phyloP scores from a whole-genome alignment of 257 asterid species.

The Eustoma russellianum region DNA sequence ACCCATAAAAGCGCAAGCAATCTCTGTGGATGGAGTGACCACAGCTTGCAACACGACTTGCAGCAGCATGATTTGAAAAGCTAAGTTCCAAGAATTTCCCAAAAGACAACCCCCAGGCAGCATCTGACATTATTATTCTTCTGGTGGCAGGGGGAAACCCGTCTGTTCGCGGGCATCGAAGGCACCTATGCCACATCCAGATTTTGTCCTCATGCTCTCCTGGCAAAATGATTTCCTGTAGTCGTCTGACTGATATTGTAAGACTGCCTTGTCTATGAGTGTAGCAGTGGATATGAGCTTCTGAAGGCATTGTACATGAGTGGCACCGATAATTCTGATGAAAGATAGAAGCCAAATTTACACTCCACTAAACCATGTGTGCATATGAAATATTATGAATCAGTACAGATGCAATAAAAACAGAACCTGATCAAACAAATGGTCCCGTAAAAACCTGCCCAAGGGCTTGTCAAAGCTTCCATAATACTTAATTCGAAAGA shows the following conservation, averaged over 20 bases:
- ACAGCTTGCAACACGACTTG: slow-evolving; percentile 74
- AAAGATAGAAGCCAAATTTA: slow-evolving; percentile 11
- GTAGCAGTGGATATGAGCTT: slow-evolving; percentile 68
- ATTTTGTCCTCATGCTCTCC: slow-evolving; percentile 63
- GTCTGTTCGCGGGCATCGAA: slow-evolving; percentile 57
- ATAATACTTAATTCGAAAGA: slow-evolving; percentile 63
- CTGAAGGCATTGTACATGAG: slow-evolving; percentile 68
- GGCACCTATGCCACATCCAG: slow-evolving; percentile 93
- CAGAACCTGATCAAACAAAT: slow-evolving; percentile 64
- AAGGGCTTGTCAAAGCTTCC: slow-evolving; percentile 67
- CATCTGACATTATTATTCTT: slow-evolving; percentile 67
- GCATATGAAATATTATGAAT: not conserved
- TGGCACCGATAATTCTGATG: slow-evolving; percentile 47
- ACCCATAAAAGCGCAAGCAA: slow-evolving; percentile 85
- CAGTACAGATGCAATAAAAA: slow-evolving; percentile 6
- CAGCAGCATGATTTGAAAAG: slow-evolving; percentile 83
- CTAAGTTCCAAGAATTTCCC: slow-evolving; percentile 76
- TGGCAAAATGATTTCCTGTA: slow-evolving; percentile 41
- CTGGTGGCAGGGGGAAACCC: slow-evolving; percentile 65
- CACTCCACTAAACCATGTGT: not conserved
- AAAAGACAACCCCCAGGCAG: slow-evolving; percentile 73
- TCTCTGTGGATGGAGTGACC: slow-evolving; percentile 86
- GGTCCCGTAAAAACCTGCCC: slow-evolving; percentile 59
- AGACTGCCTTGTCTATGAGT: slow-evolving; percentile 76
- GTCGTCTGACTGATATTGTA: slow-evolving; percentile 55